Conservation (phyloP, 352 stramenopile genomes). For the Saprolegnia parasitica region DNA sequence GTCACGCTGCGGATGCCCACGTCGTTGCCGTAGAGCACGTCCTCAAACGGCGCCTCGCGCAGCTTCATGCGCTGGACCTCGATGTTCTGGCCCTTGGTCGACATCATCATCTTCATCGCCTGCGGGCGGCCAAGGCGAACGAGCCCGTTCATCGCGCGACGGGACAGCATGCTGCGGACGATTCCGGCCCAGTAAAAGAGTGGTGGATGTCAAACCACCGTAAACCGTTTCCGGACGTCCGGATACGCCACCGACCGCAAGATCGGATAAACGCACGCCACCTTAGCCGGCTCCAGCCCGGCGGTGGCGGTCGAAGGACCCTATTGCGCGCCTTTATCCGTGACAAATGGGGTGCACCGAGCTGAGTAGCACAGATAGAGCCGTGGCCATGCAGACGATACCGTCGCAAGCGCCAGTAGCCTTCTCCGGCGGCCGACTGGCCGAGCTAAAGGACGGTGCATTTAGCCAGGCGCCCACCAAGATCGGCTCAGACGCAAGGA, state of each 20-base stretch:
- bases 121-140: slow-evolving; percentile 14
- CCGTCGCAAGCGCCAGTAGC: too few relatives aligned
- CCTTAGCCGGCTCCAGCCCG: not conserved
- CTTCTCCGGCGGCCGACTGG: too few relatives aligned
- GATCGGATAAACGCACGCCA: not conserved
- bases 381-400: too few relatives aligned
- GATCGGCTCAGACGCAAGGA: not conserved
- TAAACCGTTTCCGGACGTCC: slow-evolving; percentile 18
- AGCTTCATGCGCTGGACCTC: slow-evolving; percentile 26
- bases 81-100: slow-evolving; percentile 9
- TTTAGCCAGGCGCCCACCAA: too few relatives aligned
- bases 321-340: too few relatives aligned
- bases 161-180: not conserved
- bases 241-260: not conserved
- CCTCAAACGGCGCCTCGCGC: slow-evolving; percentile 39
- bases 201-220: not conserved
- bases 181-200: not conserved
- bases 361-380: too few relatives aligned
- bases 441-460: too few relatives aligned
- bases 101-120: not conserved
- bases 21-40: slow-evolving; percentile 77
- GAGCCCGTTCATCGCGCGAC: slow-evolving; percentile 17
- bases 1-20: slow-evolving; percentile 72
- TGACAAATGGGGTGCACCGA: not conserved
- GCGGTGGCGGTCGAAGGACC: not conserved